Evolutionary conservation across 768 basidiomycete species (phyloP).

Genomic region (Russula lepida): DNA sequence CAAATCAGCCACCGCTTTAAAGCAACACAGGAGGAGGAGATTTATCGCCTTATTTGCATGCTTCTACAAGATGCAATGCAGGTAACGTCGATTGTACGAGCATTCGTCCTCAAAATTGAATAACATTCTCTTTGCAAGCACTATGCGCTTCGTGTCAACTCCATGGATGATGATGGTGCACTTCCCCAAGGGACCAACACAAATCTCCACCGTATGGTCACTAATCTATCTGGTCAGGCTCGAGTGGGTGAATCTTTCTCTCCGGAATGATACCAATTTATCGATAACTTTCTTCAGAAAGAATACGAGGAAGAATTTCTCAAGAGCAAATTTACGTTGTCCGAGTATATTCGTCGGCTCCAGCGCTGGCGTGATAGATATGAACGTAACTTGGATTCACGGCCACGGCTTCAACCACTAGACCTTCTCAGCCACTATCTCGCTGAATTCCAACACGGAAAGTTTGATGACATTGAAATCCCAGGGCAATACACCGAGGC

Average conservation of each 20-base stretch:
- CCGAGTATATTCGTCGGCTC: slow-evolving; percentile 84
- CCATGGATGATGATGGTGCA: slow-evolving; percentile 59
- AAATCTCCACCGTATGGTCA: slow-evolving; percentile 52
- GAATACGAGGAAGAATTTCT: slow-evolving; percentile 91
- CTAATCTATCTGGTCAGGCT: slow-evolving; percentile 47
- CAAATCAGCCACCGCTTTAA: slow-evolving; percentile 89
- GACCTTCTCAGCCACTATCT: slow-evolving; percentile 87
- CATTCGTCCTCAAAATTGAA: not conserved
- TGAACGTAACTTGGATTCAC: slow-evolving; percentile 72
- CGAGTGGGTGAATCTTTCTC: slow-evolving; percentile 37
- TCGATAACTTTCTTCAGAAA: slow-evolving; percentile 41
- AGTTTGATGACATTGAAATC: slow-evolving; percentile 95
- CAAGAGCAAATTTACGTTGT: slow-evolving; percentile 63
- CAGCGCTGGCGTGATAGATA: slow-evolving; percentile 90
- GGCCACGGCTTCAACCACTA: slow-evolving; percentile 76
- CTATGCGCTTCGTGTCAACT: slow-evolving; percentile 58
- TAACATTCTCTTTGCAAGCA: slow-evolving; percentile 35
- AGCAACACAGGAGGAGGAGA: slow-evolving; percentile 82
- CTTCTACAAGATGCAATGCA: slow-evolving; percentile 80
- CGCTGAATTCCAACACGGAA: slow-evolving; percentile 95
- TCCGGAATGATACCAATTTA: not conserved
- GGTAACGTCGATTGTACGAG: slow-evolving; percentile 33
- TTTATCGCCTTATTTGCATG: slow-evolving; percentile 84
- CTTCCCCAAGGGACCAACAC: slow-evolving; percentile 46
- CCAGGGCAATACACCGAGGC: slow-evolving; percentile 99